phyloP scores from a whole-genome alignment of 78 protist species.

The Dictyostelium firmibasis region DNA sequence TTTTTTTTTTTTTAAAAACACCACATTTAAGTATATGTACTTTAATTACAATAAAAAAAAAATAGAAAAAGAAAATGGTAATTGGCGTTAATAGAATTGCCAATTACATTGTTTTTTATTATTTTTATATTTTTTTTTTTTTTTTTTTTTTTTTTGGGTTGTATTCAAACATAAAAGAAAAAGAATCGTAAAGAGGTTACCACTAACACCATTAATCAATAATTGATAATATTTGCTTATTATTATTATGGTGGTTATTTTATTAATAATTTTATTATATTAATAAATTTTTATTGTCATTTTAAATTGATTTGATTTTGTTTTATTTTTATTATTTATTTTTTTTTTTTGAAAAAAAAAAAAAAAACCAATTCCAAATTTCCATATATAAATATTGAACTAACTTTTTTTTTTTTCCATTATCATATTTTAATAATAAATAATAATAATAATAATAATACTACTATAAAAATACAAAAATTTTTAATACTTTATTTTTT shows the following conservation, averaged over 20 bases:
- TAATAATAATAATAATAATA: neutral
- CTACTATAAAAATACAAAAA: neutral
- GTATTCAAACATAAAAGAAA: neutral
- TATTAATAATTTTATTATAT: too few species aligned
- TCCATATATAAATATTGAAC: neutral
- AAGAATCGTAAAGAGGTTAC: neutral
- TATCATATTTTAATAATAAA: neutral
- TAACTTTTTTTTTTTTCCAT: neutral
- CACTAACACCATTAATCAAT: neutral
- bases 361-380: neutral
- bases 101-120: too few species aligned
- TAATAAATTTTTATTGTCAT: too few species aligned
- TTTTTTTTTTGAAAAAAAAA: too few species aligned
- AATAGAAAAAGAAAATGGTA: too few species aligned
- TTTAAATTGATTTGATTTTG: neutral
- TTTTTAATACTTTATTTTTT: neutral
- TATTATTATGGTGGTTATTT: neutral
- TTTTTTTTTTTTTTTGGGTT: neutral
- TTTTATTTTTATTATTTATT: too few species aligned
- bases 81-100: too few species aligned
- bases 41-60: neutral
- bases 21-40: neutral
- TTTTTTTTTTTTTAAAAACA: too few species aligned
- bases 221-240: neutral
- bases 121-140: too few species aligned